Base-by-base conservation (phyloP, 306 rosid species). In the Fragaria ananassa region DNA sequence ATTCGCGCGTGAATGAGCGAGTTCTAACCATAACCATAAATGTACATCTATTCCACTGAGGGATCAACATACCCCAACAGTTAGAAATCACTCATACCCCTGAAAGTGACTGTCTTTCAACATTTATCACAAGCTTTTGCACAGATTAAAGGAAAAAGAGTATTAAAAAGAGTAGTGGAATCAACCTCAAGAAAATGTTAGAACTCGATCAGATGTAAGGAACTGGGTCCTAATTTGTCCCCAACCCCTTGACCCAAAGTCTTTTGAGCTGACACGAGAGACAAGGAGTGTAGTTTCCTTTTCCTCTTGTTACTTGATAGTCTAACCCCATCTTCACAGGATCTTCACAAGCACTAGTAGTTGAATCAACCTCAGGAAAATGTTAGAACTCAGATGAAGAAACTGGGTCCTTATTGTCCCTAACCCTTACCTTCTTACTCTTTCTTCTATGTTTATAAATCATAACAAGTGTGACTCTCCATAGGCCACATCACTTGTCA, bases 351-450 rank as follows among this genome's bases (percentile, higher is more conserved):
- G 3, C 45, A 35, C 70, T 13, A 18, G 51, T 29, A 61, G 46
- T 61, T 68, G 77, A 74, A 74, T 74, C 69, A 42, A 44, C n/a
- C 29, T 9, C 57, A 74, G 69, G 68, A 35, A 15, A 21, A 67
- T 42, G 19, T n/a, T 21, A 42, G 35, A 67, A 67, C 68, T 10
- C 10, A 23, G 41, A 57, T 14, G 42, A 84, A 78, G 83, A 87
- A 56, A 46, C 67, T 68, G 58, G 86, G 87, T 80, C 96, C 90
- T 75, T 68, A 68, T 76, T 71, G 79, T 71, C 76, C 58, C 82
- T 35, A 76, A 29, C 78, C 68, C 84, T 37, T 81, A 82, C 56
- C 72, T 72, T 70, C 67, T 46, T 45, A 68, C 73, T 46, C 45
- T 68, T 14, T 64, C 63, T 83, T 8, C 42, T 56, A 10, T 42